Evolutionary conservation across 2,329 filamentous ascomycete species (phyloP), one percentile per base, ranked within the genome.

Genomic region (Botrytis fabae): DNA sequence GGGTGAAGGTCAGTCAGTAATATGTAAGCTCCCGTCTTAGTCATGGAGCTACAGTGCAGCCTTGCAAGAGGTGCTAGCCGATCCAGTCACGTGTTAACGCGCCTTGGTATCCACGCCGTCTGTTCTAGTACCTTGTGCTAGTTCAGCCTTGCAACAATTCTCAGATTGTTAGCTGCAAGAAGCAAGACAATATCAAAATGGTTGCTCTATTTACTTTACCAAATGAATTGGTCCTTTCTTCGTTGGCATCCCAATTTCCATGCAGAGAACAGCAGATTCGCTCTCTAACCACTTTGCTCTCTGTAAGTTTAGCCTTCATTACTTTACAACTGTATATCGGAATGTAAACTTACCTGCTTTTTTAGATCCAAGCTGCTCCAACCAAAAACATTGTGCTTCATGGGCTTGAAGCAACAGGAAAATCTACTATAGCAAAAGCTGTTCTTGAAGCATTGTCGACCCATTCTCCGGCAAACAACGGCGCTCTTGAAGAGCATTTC

Each of bases 361-460:
- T 32, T 25, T 57, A 76, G 73, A 73, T 74, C 16, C 65, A 59
- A 22, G 46, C 70, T 8, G 70, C 73, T 35, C 65, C 73, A 46
- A 46, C 38, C 44, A 74, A 74, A 72, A 92, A 93, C 74, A 82
- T 98, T 18, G 90, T 98, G 35, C 82, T 97, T 66, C 91, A 98
- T 81, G 96, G 96, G 69, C 89, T 94, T 44, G 91, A 95, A 79
- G 92, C 94, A 2, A 97, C 95, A 0, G 95, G 94, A 59, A 98
- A 98, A 83, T 93, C 90, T 46, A 88, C 89, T 65, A 87, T 97
- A 69, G 85, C 91, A 5, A 85, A 86, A 73, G 85, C 86, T 4
- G 86, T 94, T 25, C 86, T 97, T 3, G 80, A 86, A 42, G 79
- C 80, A 1, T 83, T 88, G 20, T 79, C 76, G n/a, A 22, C 63